A percentile compares a stretch with the other conserved stretches of the same genome.
Evolutionary conservation across 805 yeast species (phyloP).

Genomic region (Candida dajiaensis): DNA sequence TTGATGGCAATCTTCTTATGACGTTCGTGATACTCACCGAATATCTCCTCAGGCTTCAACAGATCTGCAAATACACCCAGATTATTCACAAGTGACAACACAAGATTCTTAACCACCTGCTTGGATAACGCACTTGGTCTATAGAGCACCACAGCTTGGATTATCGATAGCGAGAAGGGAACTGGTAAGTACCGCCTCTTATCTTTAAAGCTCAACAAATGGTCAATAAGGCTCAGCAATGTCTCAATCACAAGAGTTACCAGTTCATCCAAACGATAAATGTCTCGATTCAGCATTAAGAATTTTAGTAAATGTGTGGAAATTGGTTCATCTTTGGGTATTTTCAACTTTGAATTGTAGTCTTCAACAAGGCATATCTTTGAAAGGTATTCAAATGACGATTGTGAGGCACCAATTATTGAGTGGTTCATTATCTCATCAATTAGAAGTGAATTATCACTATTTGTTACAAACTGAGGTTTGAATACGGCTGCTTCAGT

Average conservation of each 20-base stretch:
- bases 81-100: neutral
- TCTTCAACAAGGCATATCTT: constrained; percentile 20
- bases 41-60: constrained; percentile 20
- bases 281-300: constrained; percentile 36
- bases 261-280: constrained; percentile 43
- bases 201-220: neutral
- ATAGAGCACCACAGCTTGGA: constrained; percentile 50
- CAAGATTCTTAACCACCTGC: constrained; percentile 27
- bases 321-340: constrained; percentile 29
- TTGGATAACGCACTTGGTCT: constrained; percentile 54
- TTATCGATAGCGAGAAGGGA: constrained; percentile 56
- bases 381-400: constrained; percentile 30
- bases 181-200: constrained; percentile 29
- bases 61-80: constrained; percentile 2
- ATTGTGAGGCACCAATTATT: constrained; percentile 29
- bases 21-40: constrained; percentile 18
- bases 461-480: constrained; percentile 12
- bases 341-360: constrained; percentile 16
- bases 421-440: constrained; percentile 29
- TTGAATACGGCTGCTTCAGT: neutral
- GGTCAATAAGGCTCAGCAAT: constrained; percentile 26
- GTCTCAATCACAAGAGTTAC: constrained; percentile 36
- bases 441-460: constrained; percentile 32
- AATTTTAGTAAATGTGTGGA: constrained; percentile 32
- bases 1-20: constrained; percentile 20